Conservation (phyloP, 23 red algal genomes). For the Gracilaria domingensis region DNA sequence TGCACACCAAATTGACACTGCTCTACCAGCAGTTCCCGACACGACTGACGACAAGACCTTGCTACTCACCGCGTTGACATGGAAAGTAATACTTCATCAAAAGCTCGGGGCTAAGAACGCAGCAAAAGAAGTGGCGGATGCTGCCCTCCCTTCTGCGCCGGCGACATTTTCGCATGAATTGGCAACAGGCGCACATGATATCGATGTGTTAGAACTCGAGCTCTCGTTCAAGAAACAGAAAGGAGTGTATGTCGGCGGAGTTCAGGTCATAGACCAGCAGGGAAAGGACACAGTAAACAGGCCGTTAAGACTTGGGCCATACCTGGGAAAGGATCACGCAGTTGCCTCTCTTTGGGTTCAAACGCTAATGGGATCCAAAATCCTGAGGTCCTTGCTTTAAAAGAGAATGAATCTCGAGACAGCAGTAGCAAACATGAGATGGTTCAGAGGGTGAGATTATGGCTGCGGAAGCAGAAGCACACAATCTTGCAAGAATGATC, state of each 20-base stretch:
- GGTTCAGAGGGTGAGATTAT: neutral
- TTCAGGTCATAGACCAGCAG: neutral
- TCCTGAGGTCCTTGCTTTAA: neutral
- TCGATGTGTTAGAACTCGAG: too few species aligned
- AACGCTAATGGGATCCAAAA: neutral
- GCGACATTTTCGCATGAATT: too few species aligned
- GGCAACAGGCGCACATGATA: too few species aligned
- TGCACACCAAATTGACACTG: too few species aligned
- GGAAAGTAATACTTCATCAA: too few species aligned
- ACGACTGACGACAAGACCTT: too few species aligned
- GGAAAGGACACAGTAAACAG: neutral
- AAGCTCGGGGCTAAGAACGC: too few species aligned
- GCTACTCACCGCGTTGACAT: too few species aligned
- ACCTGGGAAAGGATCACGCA: neutral
- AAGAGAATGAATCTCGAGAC: slow-evolving; percentile 1
- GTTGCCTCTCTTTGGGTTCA: neutral
- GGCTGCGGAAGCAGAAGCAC: neutral
- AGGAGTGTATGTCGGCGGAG: neutral
- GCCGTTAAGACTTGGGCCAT: neutral
- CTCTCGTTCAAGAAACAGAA: neutral
- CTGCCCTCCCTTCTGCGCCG: too few species aligned
- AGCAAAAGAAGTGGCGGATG: too few species aligned
- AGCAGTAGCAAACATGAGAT: neutral
- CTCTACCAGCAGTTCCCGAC: too few species aligned
- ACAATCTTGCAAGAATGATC: neutral